Evolutionary conservation across 2,329 filamentous ascomycete genomes (phyloP).

Genomic region (Cryphonectria carpinicola): DNA sequence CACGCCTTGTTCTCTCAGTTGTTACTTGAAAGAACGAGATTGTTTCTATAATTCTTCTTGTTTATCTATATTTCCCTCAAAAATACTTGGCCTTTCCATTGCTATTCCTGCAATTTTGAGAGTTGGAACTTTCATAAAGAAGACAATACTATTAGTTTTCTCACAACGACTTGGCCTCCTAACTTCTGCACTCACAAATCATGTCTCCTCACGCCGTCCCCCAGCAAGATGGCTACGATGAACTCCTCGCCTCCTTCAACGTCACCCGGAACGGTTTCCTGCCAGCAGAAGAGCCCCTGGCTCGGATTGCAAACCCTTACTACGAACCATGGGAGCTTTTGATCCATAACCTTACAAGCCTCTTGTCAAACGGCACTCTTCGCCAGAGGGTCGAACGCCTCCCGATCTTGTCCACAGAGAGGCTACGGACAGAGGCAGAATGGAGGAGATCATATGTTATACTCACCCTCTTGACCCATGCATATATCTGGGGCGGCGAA

Average conservation of each 20-base stretch:
- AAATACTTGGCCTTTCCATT: not conserved
- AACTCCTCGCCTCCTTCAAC: slow-evolving; percentile 40
- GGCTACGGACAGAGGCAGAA: slow-evolving; percentile 67
- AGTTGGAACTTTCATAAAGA: not conserved
- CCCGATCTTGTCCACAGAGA: slow-evolving; percentile 70
- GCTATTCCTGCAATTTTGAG: not conserved
- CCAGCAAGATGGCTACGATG: slow-evolving; percentile 31
- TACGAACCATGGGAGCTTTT: slow-evolving; percentile 81
- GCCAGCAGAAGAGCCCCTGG: slow-evolving; percentile 69
- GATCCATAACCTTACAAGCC: slow-evolving; percentile 66
- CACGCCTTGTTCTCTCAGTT: not conserved
- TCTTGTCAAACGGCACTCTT: slow-evolving; percentile 68
- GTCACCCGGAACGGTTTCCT: slow-evolving; percentile 73
- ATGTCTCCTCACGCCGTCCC: slow-evolving; percentile 51
- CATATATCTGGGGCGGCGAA: slow-evolving; percentile 87
- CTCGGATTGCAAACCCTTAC: slow-evolving; percentile 68
- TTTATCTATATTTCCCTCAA: not conserved
- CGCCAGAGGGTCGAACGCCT: slow-evolving; percentile 66
- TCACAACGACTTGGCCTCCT: not conserved
- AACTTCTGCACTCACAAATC: not conserved
- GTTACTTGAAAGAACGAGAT: not conserved
- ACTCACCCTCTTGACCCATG: slow-evolving; percentile 79
- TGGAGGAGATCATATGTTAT: slow-evolving; percentile 83
- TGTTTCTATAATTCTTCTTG: too few relatives aligned
- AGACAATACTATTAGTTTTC: not conserved